Evolutionary conservation across 306 rosid genomes (phyloP), one percentile per base, ranked within the genome.

Genomic region (Myrica gale): DNA sequence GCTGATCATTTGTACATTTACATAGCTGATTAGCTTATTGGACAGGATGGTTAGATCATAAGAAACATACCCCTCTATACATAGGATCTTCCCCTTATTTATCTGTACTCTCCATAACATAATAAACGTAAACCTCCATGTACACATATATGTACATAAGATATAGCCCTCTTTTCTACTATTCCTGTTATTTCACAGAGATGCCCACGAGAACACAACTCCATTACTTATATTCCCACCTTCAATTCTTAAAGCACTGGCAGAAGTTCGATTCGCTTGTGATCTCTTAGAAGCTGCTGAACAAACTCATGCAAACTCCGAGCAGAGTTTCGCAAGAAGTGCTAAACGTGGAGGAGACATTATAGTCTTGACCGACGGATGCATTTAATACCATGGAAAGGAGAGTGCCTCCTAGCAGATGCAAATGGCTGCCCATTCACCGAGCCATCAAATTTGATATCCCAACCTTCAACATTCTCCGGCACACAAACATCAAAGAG

Each of bases 401-500:
- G 88, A 37, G 87, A 88, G 77, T 74, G 78, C 79, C 80, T 82
- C 6, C 85, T 86, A 71, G 88, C 89, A 73, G 97, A 92, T 67
- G 88, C 85, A 71, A 85, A 81, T 15, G 89, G 84, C 81, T 83
- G 88, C 51, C 94, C 90, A 20, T 89, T 92, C 57, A 85, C 50
- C 71, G 89, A 83, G 80, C 89, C 86, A 8, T 84, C 79, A 66
- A 88, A 85, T 58, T 87, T 89, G 44, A 89, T 88, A 68, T 89
- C 94, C 95, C 95, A 90, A 58, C 89, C 95, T 73, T 90, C 95
- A 1, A 90, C 85, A 10, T 90, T 90, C 80, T 84, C 88, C 4
- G 95, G 95, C 60, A 90, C 92, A 80, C 95, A 90, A 58, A 84
- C 92, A 56, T 90, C 90, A 9, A 90, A 90, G 60, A 90, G 80